These are phyloP conservation scores for Phyllosticta citriasiana DNA, from an alignment of 2,329 filamentous ascomycete genomes.

Conservation along the genomic window DNA sequence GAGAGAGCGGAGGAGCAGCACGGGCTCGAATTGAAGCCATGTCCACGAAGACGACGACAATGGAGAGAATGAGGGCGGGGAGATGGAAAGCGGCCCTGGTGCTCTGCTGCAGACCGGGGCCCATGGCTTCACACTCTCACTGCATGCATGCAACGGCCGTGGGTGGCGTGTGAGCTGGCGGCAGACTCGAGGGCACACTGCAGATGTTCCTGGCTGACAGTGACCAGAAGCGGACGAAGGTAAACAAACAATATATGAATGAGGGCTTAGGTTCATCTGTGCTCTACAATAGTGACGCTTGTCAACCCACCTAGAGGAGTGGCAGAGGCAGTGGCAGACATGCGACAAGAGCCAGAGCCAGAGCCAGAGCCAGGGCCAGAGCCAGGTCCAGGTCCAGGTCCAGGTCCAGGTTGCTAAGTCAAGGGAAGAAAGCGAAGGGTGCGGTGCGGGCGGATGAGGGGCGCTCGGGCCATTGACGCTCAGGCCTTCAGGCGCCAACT, in stretches of 20 bases:
- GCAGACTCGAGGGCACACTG: background rate
- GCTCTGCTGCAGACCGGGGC: background rate
- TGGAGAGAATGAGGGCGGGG: background rate
- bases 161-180: background rate
- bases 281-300: no score
- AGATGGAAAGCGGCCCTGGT: background rate
- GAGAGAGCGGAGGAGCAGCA: background rate
- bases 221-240: background rate
- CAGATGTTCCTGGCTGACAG: background rate
- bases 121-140: background rate
- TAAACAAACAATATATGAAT: background rate
- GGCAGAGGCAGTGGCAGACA: no score
- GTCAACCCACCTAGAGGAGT: no score
- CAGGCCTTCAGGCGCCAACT: background rate
- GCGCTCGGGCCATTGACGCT: background rate
- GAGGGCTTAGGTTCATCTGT: background rate
- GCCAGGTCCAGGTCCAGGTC: no score
- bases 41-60: no score
- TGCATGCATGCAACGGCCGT: background rate
- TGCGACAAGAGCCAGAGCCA: no score
- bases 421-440: background rate
- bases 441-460: background rate
- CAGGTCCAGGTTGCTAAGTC: no score
- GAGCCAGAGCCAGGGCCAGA: no score
- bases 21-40: background rate